Evolutionary conservation across 768 basidiomycete species (phyloP), one percentile per base, ranked within the genome.

Genomic region (Panaeolus cyanescens): DNA sequence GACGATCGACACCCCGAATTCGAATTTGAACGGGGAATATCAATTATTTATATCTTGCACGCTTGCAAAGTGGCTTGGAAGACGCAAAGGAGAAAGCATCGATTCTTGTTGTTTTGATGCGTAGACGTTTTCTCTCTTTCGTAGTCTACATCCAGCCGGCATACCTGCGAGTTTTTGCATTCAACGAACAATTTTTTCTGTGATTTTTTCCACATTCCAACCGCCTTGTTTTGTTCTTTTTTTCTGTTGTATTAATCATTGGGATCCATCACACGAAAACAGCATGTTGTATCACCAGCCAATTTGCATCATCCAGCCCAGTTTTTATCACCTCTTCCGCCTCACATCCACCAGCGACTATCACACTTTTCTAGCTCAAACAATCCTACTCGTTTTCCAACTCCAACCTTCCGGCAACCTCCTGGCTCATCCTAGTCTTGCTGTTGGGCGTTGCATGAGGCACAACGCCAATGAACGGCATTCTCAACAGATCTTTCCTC

Each of bases 281-380:
- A 62, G 64, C 75, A 77, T 69, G 70, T 72, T 79, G 77, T 79
- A 78, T 66, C 70, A 79, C 67, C 78, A 79, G 69, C 68, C 71
- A 75, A 71, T 67, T 60, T 64, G 40, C 60, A 58, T 64, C 64
- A 42, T 50, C 45, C 45, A 37, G 39, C 50, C 56, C 39, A 32
- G 30, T 39, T 25, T 55, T 37, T 58, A 60, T 53, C 58, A 13
- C 59, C 36, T 54, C 55, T 54, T 56, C 55, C 32, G 50, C 55
- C 40, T 60, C 30, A 58, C 32, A n/a, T 54, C 33, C 37, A 39
- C 20, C 56, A 53, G 9, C 42, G 34, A 32, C 55, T 31, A 30
- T 39, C 30, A 28, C 59, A 28, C 25, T 37, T 36, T 53, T 36
- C 59, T 54, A 31, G 32, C 36, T 22, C 56, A 22, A 37, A 28